Conservation (phyloP, 139 green algal species). For the Chlorella sorokiniana region DNA sequence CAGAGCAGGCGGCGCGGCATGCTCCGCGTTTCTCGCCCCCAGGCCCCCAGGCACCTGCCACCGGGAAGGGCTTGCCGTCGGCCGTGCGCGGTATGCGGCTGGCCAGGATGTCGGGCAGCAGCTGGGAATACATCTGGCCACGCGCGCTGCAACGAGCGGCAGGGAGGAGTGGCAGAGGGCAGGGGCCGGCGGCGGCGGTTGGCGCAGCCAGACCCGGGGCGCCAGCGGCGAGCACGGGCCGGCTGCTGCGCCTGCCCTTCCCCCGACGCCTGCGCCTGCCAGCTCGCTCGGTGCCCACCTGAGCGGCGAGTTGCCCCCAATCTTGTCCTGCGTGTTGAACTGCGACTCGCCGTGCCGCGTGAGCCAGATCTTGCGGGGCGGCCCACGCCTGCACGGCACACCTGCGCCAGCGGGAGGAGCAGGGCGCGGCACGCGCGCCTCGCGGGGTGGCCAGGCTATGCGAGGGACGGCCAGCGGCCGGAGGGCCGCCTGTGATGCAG, state of each 20-base stretch:
- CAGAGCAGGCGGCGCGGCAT: not conserved
- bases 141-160: not conserved
- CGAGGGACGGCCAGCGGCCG: too few species aligned
- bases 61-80: conserved; percentile 58
- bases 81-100: conserved; percentile 58
- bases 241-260: not conserved
- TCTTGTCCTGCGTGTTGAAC: conserved; percentile 79
- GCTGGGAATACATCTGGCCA: conserved; percentile 77
- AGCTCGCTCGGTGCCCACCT: conserved; percentile 13
- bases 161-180: not conserved
- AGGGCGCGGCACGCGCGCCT: not conserved
- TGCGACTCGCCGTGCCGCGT: conserved; percentile 85
- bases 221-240: too few species aligned
- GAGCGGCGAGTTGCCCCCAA: conserved; percentile 83
- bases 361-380: conserved; percentile 82
- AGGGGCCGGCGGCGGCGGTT: not conserved
- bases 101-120: conserved; percentile 74
- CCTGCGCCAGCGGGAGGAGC: conserved; percentile 46
- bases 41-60: conserved; percentile 43
- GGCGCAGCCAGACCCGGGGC: too few species aligned
- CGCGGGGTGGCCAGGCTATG: not conserved
- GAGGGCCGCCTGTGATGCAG: too few species aligned
- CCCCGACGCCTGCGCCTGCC: not conserved
- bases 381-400: conserved; percentile 77
- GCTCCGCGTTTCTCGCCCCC: not conserved